A percentile compares a stretch with the other conserved stretches of the same genome.
Evolutionary conservation across 257 asterid species (phyloP).

Genomic region (Anisodus acutangulus): DNA sequence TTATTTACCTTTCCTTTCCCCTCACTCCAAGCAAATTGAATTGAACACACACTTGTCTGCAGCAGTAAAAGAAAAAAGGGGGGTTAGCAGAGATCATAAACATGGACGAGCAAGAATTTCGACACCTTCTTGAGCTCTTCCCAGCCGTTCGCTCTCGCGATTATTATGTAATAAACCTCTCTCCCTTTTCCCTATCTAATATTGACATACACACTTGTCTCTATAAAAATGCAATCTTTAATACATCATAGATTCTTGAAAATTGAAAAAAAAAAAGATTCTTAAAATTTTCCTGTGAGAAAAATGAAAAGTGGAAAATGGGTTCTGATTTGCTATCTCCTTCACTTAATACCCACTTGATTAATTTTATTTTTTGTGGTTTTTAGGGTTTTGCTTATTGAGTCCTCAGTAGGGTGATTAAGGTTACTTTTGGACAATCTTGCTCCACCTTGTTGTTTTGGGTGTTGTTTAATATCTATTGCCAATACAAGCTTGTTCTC

Average conservation of each 20-base stretch:
- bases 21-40: background rate
- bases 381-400: background rate
- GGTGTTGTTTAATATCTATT: background rate
- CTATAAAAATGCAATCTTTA: background rate
- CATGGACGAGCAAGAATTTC: constrained; percentile 68
- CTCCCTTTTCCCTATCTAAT: background rate
- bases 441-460: background rate
- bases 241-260: background rate
- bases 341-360: background rate
- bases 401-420: background rate
- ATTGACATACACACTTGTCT: background rate
- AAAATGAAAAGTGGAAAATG: background rate
- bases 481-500: too few species aligned
- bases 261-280: too few species aligned
- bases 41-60: background rate
- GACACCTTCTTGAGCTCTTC: constrained; percentile 63
- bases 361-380: background rate
- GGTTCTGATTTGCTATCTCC: background rate
- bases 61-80: background rate
- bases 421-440: background rate
- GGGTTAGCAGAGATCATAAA: background rate
- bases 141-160: constrained; percentile 74
- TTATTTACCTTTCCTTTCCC: background rate
- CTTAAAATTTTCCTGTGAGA: too few species aligned
- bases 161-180: constrained; percentile 50